Conservation (phyloP, 345 rosid genomes). For the Hypericum perforatum region DNA sequence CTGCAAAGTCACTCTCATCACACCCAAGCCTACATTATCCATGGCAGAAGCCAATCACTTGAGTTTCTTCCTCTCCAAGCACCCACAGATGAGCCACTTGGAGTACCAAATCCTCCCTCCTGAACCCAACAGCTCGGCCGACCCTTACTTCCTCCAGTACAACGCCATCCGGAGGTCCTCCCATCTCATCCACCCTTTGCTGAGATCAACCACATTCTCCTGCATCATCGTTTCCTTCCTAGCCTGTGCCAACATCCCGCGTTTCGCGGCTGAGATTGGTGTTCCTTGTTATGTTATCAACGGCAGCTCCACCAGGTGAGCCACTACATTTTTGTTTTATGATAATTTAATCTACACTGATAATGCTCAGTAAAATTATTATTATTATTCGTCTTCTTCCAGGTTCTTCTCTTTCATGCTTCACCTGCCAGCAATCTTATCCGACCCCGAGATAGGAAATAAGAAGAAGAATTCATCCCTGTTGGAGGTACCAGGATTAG, state of each 20-base stretch:
- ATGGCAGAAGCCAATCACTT: slow-evolving; percentile 6
- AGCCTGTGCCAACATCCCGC: not conserved
- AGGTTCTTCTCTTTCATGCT: not conserved
- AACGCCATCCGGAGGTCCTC: not conserved
- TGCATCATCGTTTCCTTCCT: slow-evolving; percentile 1
- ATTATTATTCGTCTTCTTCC: too few species aligned
- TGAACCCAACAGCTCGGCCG: not conserved
- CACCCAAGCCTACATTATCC: slow-evolving; percentile 6
- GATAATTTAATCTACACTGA: too few species aligned
- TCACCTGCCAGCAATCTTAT: not conserved
- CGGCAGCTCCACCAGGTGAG: slow-evolving; percentile 6
- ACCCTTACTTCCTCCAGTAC: slow-evolving; percentile 1
- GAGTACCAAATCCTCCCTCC: not conserved
- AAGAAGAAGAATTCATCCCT: not conserved
- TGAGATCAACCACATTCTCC: not conserved
- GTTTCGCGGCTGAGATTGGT: not conserved
- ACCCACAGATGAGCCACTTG: not conserved
- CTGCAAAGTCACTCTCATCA: slow-evolving; percentile 8
- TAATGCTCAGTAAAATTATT: too few species aligned
- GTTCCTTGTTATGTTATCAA: slow-evolving; percentile 5
- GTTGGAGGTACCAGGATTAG: slow-evolving; percentile 8
- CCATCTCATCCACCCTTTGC: slow-evolving; percentile 1
- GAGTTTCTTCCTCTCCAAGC: too few species aligned
- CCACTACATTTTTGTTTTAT: too few species aligned
- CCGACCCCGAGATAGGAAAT: slow-evolving; percentile 1